Conservation (phyloP, 192 early-diverging fungal species). For the Backusella circina region DNA sequence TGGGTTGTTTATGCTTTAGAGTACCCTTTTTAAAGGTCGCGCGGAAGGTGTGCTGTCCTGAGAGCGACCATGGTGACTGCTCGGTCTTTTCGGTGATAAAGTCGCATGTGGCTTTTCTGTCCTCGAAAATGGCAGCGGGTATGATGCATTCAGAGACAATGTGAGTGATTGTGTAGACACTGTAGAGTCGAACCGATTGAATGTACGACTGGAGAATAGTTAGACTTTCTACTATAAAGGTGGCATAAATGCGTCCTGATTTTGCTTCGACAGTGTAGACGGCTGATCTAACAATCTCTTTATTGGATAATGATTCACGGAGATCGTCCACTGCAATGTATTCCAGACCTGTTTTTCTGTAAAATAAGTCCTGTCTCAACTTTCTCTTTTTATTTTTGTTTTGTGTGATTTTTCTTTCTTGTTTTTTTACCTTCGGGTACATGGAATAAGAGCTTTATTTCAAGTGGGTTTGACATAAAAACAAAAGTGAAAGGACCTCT, state of each 20-base stretch:
- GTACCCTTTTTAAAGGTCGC: constrained; percentile 20
- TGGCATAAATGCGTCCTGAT: neutral
- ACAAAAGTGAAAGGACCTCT: no score
- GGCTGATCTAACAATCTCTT: neutral
- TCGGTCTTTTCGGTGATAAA: neutral
- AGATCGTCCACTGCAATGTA: constrained; percentile 3
- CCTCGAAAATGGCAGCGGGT: neutral
- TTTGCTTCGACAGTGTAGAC: neutral
- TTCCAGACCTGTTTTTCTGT: constrained; percentile 5
- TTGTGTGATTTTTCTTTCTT: neutral
- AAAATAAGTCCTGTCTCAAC: neutral
- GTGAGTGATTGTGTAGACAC: constrained; percentile 1
- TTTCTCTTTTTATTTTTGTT: neutral
- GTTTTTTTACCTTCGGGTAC: constrained; percentile 15
- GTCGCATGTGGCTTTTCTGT: neutral
- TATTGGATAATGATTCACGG: neutral
- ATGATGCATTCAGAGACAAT: neutral
- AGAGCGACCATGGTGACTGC: neutral
- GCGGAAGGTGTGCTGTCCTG: constrained; percentile 1
- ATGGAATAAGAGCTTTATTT: constrained; percentile 14
- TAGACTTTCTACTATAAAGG: neutral
- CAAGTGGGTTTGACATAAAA: neutral
- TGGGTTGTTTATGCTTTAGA: constrained; percentile 6
- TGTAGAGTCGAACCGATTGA: neutral
- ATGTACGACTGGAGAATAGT: neutral